Evolutionary conservation across 2,329 filamentous ascomycete species (phyloP).

Genomic region (Alternaria sp.): DNA sequence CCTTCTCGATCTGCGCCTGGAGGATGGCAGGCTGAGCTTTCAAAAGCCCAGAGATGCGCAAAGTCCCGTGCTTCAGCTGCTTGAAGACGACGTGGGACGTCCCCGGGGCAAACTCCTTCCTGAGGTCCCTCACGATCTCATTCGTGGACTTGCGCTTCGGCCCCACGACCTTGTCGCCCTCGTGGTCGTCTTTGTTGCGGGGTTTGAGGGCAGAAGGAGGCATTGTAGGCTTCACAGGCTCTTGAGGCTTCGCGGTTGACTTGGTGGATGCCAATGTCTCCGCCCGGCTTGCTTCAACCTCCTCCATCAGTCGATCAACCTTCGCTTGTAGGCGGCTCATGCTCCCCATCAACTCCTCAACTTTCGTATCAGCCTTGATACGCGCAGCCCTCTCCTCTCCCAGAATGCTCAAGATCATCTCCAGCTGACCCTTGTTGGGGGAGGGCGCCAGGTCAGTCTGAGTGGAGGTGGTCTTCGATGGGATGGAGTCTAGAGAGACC

Average conservation of each 20-base stretch:
- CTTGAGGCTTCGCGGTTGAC: background rate
- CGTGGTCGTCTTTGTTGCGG: background rate
- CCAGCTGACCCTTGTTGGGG: background rate
- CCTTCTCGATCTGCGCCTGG: background rate
- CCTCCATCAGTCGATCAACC: background rate
- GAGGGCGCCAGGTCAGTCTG: background rate
- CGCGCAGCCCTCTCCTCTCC: background rate
- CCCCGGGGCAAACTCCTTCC: background rate
- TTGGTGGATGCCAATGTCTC: background rate
- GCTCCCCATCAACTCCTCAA: background rate
- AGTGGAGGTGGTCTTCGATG: background rate
- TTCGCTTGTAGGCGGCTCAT: background rate
- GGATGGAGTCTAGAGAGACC: background rate
- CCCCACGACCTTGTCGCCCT: background rate
- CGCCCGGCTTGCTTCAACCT: background rate
- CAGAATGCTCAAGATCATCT: background rate
- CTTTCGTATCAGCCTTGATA: background rate
- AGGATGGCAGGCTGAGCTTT: background rate
- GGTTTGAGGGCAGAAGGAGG: background rate
- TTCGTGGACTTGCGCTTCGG: background rate
- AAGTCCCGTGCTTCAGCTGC: background rate
- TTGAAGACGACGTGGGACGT: background rate
- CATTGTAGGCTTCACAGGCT: background rate
- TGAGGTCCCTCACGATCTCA: background rate
- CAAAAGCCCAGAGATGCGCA: background rate